These are phyloP conservation scores for Senna tora DNA, from an alignment of 306 rosid genomes.

Conservation along the genomic window DNA sequence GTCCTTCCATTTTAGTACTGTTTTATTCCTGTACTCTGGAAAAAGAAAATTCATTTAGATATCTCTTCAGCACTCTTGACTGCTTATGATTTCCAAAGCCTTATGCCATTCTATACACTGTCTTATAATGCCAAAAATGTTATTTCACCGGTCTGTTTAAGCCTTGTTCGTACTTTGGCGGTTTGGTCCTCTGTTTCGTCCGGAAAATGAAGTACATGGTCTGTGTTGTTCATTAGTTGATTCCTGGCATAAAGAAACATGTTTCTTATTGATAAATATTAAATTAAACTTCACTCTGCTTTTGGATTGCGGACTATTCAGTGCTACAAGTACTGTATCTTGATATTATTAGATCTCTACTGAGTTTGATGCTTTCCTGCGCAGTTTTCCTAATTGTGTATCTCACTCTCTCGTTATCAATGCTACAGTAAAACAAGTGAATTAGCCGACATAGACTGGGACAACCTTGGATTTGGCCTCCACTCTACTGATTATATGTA, in stretches of 20 bases:
- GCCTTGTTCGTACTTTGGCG: too few relatives aligned
- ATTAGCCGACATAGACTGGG: conserved; percentile 80
- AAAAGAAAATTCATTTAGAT: not conserved
- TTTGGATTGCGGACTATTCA: not conserved
- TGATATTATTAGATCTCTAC: not conserved
- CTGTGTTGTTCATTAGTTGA: not conserved
- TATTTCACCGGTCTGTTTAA: too few relatives aligned
- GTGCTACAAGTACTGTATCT: not conserved
- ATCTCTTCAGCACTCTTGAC: not conserved
- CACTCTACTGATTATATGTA: conserved; percentile 89
- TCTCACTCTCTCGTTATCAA: conserved; percentile 18
- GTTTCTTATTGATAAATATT: not conserved
- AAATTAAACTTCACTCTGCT: not conserved
- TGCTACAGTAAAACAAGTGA: conserved; percentile 52
- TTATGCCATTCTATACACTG: not conserved
- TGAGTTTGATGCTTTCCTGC: not conserved
- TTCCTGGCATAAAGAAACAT: not conserved
- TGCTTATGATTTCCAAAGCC: not conserved
- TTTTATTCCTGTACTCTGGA: not conserved
- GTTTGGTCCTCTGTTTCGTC: not conserved
- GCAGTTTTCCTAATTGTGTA: not conserved
- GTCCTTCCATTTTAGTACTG: conserved; percentile 30
- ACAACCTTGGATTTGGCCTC: conserved; percentile 83
- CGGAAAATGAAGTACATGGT: not conserved
- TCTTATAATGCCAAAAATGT: not conserved